Evolutionary conservation across 176 grass and related monocot species (phyloP), one percentile per base, ranked within the genome.

Genomic region (Pontederia paniculata): DNA sequence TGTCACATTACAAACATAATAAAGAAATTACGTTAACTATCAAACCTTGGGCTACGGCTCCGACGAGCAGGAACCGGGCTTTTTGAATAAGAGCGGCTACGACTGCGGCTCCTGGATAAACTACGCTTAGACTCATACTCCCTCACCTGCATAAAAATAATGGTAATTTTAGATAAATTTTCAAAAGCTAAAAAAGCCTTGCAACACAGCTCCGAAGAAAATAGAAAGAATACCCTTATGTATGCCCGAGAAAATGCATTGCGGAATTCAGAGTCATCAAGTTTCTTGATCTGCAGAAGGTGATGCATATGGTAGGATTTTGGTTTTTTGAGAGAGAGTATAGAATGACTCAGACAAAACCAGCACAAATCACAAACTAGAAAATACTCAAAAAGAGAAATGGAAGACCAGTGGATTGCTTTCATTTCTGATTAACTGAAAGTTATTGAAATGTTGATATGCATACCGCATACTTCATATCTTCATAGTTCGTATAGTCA

Each of bases 391-490:
- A 45, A 21, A 6, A 23, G 9, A 48, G 9, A 4, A 5, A 68
- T 19, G 20, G 48, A 71, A 11, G 8, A 69, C 0, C 22, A 31
- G 0, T 37, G 28, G 7, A 37, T 6, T 6, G 7, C 5, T 5
- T 37, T 37, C 28, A 37, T 37, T 37, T 37, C 7, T 3, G 3
- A 37, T 37, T 37, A 5, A 37, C 28, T 37, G 28, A 6, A 37
- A 37, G 28, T 6, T 37, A 3, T 37, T 37, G 28, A 37, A 37
- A 37, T 37, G 28, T 6, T 37, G 60, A 45, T 44, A 23, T 21
- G 54, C 80, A 68, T 80, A 98, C 86, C 45, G 93, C 93, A 84
- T 98, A 98, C 68, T 98, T 98, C 93, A 98, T 98, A 74, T 98
- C 93, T 61, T 98, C 86, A 59, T 78, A 82, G 52, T 91, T 98